Evolutionary conservation across 208 protist species (phyloP), one percentile per base, ranked within the genome.

Genomic region (Trypanosoma conorhini): DNA sequence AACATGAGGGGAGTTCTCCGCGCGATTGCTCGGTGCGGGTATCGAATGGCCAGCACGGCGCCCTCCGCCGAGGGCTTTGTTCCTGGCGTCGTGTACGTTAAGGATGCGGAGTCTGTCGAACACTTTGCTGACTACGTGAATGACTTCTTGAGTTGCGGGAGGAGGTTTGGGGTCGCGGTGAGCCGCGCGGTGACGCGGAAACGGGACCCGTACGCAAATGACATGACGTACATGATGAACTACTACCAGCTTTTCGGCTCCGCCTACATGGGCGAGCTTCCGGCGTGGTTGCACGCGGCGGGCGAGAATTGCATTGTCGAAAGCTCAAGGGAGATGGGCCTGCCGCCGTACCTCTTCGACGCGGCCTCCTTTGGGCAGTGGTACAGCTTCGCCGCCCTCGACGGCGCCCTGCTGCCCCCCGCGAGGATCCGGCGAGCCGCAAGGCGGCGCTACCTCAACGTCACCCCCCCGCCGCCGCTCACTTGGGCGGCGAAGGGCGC

Each of bases 161-260:
- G 58, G 50, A 22, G 21, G 10, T 79, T 70, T 58, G 68, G 68
- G 12, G 31, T 62, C 22, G 64, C 62, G 21, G 24, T 60, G 21
- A 46, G 21, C 15, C 57, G 31, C 2, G 56, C 72, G 44, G 46
- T 76, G 8, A 66, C n/a, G 44, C 28, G 40, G 56, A 65, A 67
- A 38, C 72, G 71, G 30, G 28, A 72, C 46, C 48, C 54, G 35
- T 79, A 73, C 42, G 70, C 70, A 17, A 79, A 79, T 46, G 74
- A 79, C 63, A 79, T 79, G 72, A 79, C 74, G 2, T 79, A 79
- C 31, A 52, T 77, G 40, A 74, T 79, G 69, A 77, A 68, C 57
- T 79, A 76, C 59, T 79, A 63, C 33, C 74, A 79, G 51, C 9
- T 74, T 26, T 79, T 63, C 33, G 74, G 74, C 13, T 28, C 50